Evolutionary conservation across 2,329 filamentous ascomycete species (phyloP), one percentile per base, ranked within the genome.

Genomic region (Alternaria atra): DNA sequence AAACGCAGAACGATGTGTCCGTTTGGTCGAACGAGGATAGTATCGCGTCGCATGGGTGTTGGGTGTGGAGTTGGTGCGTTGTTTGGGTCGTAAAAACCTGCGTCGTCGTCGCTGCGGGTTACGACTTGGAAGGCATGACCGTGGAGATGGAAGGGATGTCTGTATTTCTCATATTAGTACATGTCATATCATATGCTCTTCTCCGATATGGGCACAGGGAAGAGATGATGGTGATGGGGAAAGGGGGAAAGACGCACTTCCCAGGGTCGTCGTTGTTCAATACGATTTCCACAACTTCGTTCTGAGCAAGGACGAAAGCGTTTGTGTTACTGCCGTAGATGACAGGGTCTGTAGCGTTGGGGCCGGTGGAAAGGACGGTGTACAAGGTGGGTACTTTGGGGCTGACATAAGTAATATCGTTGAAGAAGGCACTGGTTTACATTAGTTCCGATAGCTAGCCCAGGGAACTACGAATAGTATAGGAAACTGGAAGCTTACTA

Each of bases 341-440:
- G 13, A 66, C 61, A 13, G 77, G 73, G 57, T 83, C 79, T 4
- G 78, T 79, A 2, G 78, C 77, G 60, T 84, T 84, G 6, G 80
- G 77, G n/a, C 82, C 81, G 35, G 87, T 86, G 4, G 87, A 88
- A 4, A 96, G 82, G 1, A 85, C 91, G 0, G 90, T 92, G 82
- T 93, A 96, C 0, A 97, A 83, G 0, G 90, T 89, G 0, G 93
- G 93, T 0, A 96, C 92, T 74, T 92, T 91, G 50, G 91, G 92
- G 0, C 80, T 57, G 4, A 86, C 85, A 76, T 94, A 97, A 30
- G 91, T 92, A 64, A 92, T 87, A 77, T 91, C 89, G 82, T 94
- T 94, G 78, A 84, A 83, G 72, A 83, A 83, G 20, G 82, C 82
- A 60, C 78, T 80, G 35, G 0, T 29, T 30, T 9, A 9, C 5